phyloP scores from a whole-genome alignment of 768 basidiomycete genomes.

The Steccherinum ochraceum region DNA sequence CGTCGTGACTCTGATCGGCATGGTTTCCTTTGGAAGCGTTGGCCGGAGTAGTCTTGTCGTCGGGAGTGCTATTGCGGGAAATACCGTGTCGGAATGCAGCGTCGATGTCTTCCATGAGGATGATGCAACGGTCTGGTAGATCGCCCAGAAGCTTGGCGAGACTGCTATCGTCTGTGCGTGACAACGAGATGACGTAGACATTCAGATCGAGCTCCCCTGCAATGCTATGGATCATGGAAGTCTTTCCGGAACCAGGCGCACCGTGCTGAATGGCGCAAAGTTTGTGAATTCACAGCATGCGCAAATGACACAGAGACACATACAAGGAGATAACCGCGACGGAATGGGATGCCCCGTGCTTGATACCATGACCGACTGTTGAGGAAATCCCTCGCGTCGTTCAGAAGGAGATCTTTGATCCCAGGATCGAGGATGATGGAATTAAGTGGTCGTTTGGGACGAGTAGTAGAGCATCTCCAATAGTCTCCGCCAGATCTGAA shows the following conservation, averaged over 20 bases:
- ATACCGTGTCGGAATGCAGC: conserved; percentile 55
- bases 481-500: conserved; percentile 23
- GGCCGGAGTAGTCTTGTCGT: no score
- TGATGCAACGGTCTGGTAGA: conserved; percentile 67
- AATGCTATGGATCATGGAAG: conserved; percentile 67
- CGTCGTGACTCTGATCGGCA: neutral
- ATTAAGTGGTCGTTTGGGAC: conserved; percentile 57
- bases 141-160: conserved; percentile 53
- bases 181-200: conserved; percentile 68
- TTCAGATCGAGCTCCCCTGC: conserved; percentile 75
- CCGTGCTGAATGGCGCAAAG: conserved; percentile 63
- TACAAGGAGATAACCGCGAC: conserved; percentile 69
- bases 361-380: conserved; percentile 66
- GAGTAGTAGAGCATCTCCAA: conserved; percentile 52
- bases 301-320: no score
- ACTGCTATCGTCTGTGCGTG: conserved; percentile 56
- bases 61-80: conserved; percentile 12
- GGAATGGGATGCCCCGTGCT: conserved; percentile 72
- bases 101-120: conserved; percentile 83
- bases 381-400: conserved; percentile 69
- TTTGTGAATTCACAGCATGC: neutral
- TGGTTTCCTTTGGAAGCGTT: neutral
- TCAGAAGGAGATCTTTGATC: conserved; percentile 54
- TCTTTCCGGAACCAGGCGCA: conserved; percentile 74
- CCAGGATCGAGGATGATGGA: conserved; percentile 72